These are phyloP conservation scores for Chaetoscypha palmicola DNA, from an alignment of 2,329 filamentous ascomycete species.

Conservation along the genomic window DNA sequence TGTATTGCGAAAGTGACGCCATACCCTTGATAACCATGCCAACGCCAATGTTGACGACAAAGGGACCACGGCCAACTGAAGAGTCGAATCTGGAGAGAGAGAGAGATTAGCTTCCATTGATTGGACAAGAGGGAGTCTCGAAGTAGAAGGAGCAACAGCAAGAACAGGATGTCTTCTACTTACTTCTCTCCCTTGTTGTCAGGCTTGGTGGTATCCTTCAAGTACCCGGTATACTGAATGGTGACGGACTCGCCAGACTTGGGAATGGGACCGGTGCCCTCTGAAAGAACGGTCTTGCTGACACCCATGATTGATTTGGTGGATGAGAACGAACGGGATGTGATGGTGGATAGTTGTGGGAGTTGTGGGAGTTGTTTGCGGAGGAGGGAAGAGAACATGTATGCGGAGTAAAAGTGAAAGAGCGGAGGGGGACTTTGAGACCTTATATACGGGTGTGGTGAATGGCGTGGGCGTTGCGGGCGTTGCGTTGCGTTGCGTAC, in stretches of 20 bases:
- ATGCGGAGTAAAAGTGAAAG: background rate
- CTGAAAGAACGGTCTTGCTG: constrained; percentile 54
- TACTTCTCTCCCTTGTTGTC: constrained; percentile 65
- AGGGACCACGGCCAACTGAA: constrained; percentile 69
- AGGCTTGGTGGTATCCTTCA: constrained; percentile 58
- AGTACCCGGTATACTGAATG: constrained; percentile 87
- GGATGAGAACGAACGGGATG: constrained; percentile 21
- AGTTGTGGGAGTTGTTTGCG: constrained; percentile 1
- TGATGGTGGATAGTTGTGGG: constrained; percentile 5
- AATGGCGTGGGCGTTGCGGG: background rate
- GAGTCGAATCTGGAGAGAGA: constrained; percentile 69
- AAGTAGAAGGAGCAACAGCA: background rate
- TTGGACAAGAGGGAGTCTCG: background rate
- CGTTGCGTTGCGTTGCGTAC: too few species aligned
- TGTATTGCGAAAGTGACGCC: constrained; percentile 15
- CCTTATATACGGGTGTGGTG: background rate
- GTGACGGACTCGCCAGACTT: constrained; percentile 63
- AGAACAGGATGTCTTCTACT: too few species aligned
- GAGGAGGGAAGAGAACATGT: constrained; percentile 13
- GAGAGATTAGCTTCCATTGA: background rate
- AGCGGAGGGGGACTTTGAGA: constrained; percentile 1
- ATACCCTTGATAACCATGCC: constrained; percentile 82
- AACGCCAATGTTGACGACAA: constrained; percentile 71
- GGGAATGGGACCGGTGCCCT: constrained; percentile 59
- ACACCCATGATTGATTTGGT: constrained; percentile 56